Evolutionary conservation across 2,329 filamentous ascomycete species (phyloP).

Genomic region (Aspergillus puulaauensis): DNA sequence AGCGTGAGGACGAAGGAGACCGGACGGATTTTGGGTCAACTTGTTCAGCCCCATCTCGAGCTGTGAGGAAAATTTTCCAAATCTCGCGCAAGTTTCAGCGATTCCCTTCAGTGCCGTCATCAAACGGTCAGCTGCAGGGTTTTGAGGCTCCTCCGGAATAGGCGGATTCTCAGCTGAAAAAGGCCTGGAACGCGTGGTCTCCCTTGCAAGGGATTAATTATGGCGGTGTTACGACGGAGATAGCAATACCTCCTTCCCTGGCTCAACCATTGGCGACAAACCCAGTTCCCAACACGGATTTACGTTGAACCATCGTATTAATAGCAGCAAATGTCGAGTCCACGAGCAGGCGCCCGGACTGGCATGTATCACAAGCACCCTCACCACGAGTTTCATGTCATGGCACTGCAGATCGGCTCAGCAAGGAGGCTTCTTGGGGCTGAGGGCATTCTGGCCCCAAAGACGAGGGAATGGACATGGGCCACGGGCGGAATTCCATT

Average conservation of each 20-base stretch:
- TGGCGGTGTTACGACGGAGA: neutral
- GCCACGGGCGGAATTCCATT: slow-evolving; percentile 1
- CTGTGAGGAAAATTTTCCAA: neutral
- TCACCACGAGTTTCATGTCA: slow-evolving; percentile 13
- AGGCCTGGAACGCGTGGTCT: neutral
- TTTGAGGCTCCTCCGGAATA: slow-evolving; percentile 13
- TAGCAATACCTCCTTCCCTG: neutral
- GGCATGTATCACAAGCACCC: slow-evolving; percentile 10
- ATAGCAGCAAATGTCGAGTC: slow-evolving; percentile 5
- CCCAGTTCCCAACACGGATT: neutral
- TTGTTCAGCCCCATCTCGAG: neutral
- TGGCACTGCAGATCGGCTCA: slow-evolving; percentile 11
- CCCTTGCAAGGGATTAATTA: neutral
- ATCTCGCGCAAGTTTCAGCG: neutral
- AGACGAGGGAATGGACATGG: neutral
- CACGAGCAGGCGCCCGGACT: slow-evolving; percentile 3
- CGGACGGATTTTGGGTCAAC: neutral
- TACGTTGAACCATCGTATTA: neutral
- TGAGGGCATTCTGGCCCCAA: slow-evolving; percentile 7
- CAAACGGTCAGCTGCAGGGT: slow-evolving; percentile 3
- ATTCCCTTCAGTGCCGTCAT: neutral
- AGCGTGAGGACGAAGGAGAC: neutral
- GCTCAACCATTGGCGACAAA: neutral
- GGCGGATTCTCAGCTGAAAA: slow-evolving; percentile 2
- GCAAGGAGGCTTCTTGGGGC: neutral